These are phyloP conservation scores for Anastatica hierochuntica DNA, from an alignment of 345 rosid genomes.

Conservation along the genomic window DNA sequence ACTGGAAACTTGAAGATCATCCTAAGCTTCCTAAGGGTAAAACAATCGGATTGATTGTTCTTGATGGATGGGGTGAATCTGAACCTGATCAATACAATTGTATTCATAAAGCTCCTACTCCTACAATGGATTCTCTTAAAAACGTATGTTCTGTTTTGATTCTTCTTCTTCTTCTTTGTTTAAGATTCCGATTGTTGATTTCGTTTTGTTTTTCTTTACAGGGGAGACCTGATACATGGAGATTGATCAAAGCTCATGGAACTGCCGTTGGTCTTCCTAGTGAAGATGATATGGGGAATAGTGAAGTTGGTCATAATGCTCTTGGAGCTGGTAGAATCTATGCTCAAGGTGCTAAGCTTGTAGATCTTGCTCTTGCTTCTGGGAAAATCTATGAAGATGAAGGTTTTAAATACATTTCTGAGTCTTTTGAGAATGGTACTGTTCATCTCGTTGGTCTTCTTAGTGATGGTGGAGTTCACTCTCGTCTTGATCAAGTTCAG, in stretches of 20 bases:
- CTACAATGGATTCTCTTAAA: conserved; percentile 89
- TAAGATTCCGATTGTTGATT: background rate
- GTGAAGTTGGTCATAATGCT: conserved; percentile 99
- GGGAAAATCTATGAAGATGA: conserved; percentile 76
- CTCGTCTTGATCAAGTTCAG: conserved; percentile 90
- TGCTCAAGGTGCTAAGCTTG: conserved; percentile 99
- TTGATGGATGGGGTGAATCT: conserved; percentile 98
- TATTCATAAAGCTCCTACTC: conserved; percentile 84
- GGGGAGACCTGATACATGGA: conserved; percentile 76
- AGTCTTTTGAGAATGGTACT: conserved; percentile 52
- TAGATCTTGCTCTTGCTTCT: conserved; percentile 80
- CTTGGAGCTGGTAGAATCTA: conserved; percentile 93
- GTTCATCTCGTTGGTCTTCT: conserved; percentile 77
- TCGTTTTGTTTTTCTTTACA: conserved; percentile 1
- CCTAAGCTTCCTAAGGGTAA: conserved; percentile 72
- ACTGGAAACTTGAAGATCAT: conserved; percentile 71
- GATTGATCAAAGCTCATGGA: conserved; percentile 84
- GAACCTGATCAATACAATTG: conserved; percentile 76
- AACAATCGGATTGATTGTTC: conserved; percentile 63
- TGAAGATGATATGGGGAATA: conserved; percentile 98
- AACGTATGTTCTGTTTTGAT: conserved; percentile 26
- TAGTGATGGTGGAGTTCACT: conserved; percentile 97
- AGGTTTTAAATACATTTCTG: conserved; percentile 67
- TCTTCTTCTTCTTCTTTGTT: too few species aligned
- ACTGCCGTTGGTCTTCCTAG: conserved; percentile 89